Evolutionary conservation across 2,329 filamentous ascomycete species (phyloP).

Genomic region (Pyrenophora seminiperda): DNA sequence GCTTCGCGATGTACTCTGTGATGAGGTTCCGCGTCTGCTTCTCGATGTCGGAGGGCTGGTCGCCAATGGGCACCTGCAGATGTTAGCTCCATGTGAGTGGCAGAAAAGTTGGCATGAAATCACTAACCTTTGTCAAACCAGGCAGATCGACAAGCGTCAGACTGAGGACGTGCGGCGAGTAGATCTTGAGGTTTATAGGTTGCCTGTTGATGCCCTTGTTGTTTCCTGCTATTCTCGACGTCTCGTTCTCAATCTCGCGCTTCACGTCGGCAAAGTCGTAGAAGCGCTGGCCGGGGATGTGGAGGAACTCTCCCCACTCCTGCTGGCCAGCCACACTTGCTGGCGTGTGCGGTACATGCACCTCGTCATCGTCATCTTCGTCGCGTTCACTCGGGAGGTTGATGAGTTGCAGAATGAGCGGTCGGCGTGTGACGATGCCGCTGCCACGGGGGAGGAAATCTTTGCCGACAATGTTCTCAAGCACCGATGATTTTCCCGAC

Average conservation of each 20-base stretch:
- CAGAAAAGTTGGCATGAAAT: constrained; percentile 2
- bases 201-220: constrained; percentile 99
- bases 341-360: constrained; percentile 74
- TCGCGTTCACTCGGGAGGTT: constrained; percentile 80
- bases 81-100: constrained; percentile 30
- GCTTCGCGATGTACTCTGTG: constrained; percentile 97
- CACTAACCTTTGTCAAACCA: constrained; percentile 84
- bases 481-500: constrained; percentile 95
- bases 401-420: constrained; percentile 96
- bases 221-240: constrained; percentile 87
- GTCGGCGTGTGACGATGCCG: constrained; percentile 92
- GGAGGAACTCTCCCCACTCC: constrained; percentile 95
- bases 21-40: constrained; percentile 97
- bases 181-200: constrained; percentile 98
- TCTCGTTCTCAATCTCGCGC: constrained; percentile 96
- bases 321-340: constrained; percentile 70
- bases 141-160: constrained; percentile 95
- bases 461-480: constrained; percentile 97
- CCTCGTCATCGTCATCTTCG: constrained; percentile 67
- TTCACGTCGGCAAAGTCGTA: constrained; percentile 93
- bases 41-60: constrained; percentile 97
- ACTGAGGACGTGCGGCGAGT: constrained; percentile 95
- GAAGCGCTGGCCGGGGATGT: constrained; percentile 86
- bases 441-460: constrained; percentile 96
- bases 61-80: constrained; percentile 84